These are phyloP conservation scores for Gautieria morchelliformis DNA, from an alignment of 768 basidiomycete species.

Conservation along the genomic window DNA sequence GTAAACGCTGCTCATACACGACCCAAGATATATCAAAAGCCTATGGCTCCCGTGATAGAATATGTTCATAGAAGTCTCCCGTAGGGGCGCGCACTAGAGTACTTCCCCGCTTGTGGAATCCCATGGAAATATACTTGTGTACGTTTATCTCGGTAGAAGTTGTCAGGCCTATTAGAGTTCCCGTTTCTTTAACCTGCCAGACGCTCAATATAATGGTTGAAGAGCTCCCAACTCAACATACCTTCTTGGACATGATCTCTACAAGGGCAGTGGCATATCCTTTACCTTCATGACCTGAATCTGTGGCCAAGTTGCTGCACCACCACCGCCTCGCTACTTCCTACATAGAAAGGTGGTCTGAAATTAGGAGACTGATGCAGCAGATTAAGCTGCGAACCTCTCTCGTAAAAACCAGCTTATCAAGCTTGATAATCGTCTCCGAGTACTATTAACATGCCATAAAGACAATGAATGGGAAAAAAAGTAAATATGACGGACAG, in stretches of 20 bases:
- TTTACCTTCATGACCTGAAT: background rate
- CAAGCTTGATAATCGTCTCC: no score
- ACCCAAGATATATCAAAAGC: no score
- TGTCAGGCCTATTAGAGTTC: background rate
- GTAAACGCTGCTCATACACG: no score
- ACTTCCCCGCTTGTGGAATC: background rate
- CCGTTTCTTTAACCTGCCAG: background rate
- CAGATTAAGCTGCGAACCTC: no score
- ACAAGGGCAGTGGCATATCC: background rate
- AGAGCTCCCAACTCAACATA: background rate
- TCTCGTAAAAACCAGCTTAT: no score
- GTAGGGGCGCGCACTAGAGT: background rate
- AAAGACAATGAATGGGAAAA: no score
- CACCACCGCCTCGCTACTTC: background rate
- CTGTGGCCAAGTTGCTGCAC: background rate
- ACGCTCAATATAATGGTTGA: background rate
- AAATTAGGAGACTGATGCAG: no score
- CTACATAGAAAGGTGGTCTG: background rate
- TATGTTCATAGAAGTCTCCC: background rate
- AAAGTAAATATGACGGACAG: background rate
- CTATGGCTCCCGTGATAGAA: background rate
- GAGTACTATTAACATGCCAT: no score
- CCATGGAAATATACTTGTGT: background rate
- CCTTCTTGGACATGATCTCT: background rate
- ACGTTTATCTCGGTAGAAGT: background rate